A percentile compares a stretch with the other conserved stretches of the same genome.
Conservation (phyloP, 192 early-diverging fungal genomes). For the Coemansia sp. region DNA sequence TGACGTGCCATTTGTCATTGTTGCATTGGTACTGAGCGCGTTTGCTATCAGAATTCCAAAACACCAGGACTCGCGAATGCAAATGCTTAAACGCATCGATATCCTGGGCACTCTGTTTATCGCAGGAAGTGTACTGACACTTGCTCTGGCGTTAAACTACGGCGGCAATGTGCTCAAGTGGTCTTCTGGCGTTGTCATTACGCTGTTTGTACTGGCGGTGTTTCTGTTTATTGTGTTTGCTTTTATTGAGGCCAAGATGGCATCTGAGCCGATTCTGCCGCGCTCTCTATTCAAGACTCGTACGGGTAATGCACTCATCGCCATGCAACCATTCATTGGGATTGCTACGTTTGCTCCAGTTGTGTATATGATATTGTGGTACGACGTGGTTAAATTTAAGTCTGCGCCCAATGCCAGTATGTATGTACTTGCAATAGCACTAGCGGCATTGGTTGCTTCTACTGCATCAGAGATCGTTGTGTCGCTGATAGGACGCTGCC, state of each 20-base stretch:
- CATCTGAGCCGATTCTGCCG: conserved; percentile 45
- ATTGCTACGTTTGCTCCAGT: conserved; percentile 27
- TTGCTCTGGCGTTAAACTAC: conserved; percentile 59
- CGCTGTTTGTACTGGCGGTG: conserved; percentile 53
- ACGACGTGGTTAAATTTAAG: conserved; percentile 53
- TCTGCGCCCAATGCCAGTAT: conserved; percentile 8
- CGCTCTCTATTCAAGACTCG: conserved; percentile 56
- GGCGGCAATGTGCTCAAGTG: conserved; percentile 63
- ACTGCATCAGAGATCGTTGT: conserved; percentile 8
- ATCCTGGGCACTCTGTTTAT: conserved; percentile 52
- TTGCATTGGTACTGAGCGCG: conserved; percentile 42
- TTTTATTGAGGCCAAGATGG: conserved; percentile 64
- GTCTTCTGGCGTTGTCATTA: conserved; percentile 61
- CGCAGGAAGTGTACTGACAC: conserved; percentile 35
- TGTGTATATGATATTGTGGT: conserved; percentile 68
- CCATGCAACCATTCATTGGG: conserved; percentile 27
- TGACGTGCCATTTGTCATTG: conserved; percentile 21
- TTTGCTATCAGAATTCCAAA: conserved; percentile 31
- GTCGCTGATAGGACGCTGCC: conserved; percentile 4
- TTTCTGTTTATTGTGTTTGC: conserved; percentile 58
- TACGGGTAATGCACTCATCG: conserved; percentile 18
- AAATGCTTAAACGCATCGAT: conserved; percentile 53
- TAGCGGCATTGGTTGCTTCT: conserved; percentile 11
- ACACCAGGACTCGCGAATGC: conserved; percentile 8
- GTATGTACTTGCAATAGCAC: conserved; percentile 19